phyloP scores from a whole-genome alignment of 176 grass and related monocot species.

The Musa troglodytarum region DNA sequence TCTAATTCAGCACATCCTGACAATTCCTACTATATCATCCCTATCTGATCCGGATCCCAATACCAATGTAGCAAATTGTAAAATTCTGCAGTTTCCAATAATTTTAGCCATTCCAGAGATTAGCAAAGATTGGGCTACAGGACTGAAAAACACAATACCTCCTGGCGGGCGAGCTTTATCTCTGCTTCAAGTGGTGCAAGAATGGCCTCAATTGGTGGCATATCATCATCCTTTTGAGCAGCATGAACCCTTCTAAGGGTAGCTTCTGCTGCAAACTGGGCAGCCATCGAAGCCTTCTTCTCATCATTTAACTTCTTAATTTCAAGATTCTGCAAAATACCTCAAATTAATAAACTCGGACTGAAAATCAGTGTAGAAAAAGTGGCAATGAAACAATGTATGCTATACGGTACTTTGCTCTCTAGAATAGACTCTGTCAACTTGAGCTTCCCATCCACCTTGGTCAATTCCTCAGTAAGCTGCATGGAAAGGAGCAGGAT shows the following conservation, averaged over 20 bases:
- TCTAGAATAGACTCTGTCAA: constrained; percentile 11
- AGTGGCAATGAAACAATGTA: not conserved
- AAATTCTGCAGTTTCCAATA: not conserved
- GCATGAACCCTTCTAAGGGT: constrained; percentile 88
- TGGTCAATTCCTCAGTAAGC: constrained; percentile 9
- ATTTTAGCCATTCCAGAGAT: not conserved
- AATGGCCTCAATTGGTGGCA: constrained; percentile 95
- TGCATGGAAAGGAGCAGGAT: not conserved
- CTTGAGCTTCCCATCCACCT: constrained; percentile 14
- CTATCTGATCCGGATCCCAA: no score
- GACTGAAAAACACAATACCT: constrained; percentile 39
- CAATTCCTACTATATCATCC: no score
- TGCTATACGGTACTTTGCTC: not conserved
- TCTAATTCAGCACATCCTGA: no score
- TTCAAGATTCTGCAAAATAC: constrained; percentile 72
- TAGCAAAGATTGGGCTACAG: not conserved
- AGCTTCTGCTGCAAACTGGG: constrained; percentile 92
- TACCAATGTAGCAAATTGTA: no score
- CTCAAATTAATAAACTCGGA: not conserved
- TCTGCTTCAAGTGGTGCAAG: constrained; percentile 96
- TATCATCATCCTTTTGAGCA: constrained; percentile 96
- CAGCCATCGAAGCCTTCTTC: constrained; percentile 76
- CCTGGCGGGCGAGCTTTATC: constrained; percentile 77
- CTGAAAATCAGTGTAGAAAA: not conserved
- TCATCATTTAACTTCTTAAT: constrained; percentile 95